phyloP scores from a whole-genome alignment of 2,329 filamentous ascomycete species.

The Dendrostoma leiphaemia region DNA sequence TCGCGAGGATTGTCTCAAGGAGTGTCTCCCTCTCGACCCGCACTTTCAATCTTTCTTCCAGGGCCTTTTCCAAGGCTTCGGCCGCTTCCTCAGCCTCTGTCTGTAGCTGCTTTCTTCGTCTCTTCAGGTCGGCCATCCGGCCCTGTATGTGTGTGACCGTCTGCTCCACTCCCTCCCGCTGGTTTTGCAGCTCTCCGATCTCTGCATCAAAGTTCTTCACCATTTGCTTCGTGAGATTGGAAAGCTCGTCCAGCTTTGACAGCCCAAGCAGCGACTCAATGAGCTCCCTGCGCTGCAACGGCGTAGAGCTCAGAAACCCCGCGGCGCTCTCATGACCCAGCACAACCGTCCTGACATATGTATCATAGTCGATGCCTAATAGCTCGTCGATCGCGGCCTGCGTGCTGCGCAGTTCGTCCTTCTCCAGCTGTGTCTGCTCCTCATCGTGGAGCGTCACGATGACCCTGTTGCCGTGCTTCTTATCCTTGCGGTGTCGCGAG shows the following conservation, averaged over 20 bases:
- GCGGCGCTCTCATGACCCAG: conserved; percentile 30
- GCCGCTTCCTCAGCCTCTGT: too few species aligned
- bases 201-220: conserved; percentile 25
- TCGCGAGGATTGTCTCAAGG: too few species aligned
- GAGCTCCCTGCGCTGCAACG: conserved; percentile 27
- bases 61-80: too few species aligned
- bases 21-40: too few species aligned
- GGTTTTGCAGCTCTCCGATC: background rate
- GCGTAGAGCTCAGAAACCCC: conserved; percentile 30
- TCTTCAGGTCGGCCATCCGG: background rate
- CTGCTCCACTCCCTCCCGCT: background rate
- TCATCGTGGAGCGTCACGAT: conserved; percentile 28
- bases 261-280: conserved; percentile 29
- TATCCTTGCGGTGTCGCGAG: conserved; percentile 28
- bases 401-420: conserved; percentile 21
- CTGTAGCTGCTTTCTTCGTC: too few species aligned
- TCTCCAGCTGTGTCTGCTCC: conserved; percentile 27
- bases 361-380: conserved; percentile 30
- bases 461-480: conserved; percentile 24
- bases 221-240: conserved; percentile 22
- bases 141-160: background rate
- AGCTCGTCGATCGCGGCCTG: conserved; percentile 29
- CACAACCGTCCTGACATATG: conserved; percentile 30
- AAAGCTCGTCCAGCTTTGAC: conserved; percentile 23
- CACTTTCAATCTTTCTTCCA: too few species aligned